Base-by-base conservation (phyloP, 176 grass and related monocot species). In the Eragrostis curvula region DNA sequence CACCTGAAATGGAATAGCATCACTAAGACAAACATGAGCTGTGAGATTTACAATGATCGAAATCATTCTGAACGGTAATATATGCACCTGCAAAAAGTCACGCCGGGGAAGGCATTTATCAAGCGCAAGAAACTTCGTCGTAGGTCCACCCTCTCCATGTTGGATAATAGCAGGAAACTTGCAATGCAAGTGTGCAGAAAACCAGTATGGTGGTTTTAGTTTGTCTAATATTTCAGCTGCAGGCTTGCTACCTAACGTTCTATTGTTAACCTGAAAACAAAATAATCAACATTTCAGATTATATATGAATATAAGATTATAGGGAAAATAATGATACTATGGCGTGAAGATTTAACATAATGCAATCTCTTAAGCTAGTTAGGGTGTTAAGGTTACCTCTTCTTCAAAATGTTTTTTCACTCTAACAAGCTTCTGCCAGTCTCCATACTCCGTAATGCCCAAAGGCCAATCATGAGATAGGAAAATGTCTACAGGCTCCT, bases 381-480 rank as follows among this genome's bases (percentile, higher is more conserved):
- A 17, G 40, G 32, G 32, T 36, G 32, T 36, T 4, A 36, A 4
- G 32, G 83, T 71, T 86, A 95, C 90, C 96, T 95, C 93, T 78
- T 85, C 72, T 90, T 36, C 73, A 57, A 93, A 98, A 36, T 48
- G 24, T 0, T 4, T 32, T 84, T 98, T 98, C 55, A n/a, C 14
- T 28, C 8, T 74, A 83, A 93, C 66, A 77, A 95, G 93, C 66
- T 72, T 90, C 91, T 95, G 46, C 82, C 89, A 79, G 73, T 93
- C 79, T 85, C 93, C 96, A 85, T 98, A 98, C 81, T 98, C 93
- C 60, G 93, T 95, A 77, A 98, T 93, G 68, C 90, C 93, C 69
- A 95, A n/a, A 71, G 93, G 93, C 96, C 96, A 98, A 85, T 98
- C 93, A 88, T 98, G 96, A 27, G 96, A 98, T 21, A 98, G 78